Evolutionary conservation across 2,329 filamentous ascomycete species (phyloP).

Genomic region (Nemania sp.): DNA sequence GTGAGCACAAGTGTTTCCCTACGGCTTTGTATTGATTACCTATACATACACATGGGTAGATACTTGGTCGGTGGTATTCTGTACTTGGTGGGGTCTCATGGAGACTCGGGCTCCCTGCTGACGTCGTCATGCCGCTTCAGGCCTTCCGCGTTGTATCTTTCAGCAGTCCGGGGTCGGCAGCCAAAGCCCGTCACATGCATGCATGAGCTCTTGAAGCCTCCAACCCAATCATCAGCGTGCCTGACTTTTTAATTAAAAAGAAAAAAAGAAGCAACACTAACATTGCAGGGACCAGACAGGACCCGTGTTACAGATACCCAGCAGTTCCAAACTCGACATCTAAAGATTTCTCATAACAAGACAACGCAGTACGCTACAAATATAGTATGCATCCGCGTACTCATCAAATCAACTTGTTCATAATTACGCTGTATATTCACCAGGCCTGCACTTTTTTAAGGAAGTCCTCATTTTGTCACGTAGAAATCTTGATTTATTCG

Average conservation of each 20-base stretch:
- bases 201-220: not conserved
- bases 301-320: not conserved
- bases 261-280: not conserved
- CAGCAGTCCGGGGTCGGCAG: slow-evolving; percentile 18
- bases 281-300: not conserved
- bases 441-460: not conserved
- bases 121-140: slow-evolving; percentile 37
- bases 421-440: not conserved
- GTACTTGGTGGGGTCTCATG: slow-evolving; percentile 35
- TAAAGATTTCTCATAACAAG: too few species aligned
- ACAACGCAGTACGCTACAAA: too few species aligned
- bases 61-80: not conserved
- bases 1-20: not conserved
- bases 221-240: slow-evolving; percentile 23
- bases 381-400: too few species aligned
- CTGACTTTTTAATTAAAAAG: slow-evolving; percentile 2
- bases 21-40: not conserved
- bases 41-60: not conserved
- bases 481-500: slow-evolving; percentile 2
- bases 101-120: slow-evolving; percentile 28
- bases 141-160: slow-evolving; percentile 16
- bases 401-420: not conserved
- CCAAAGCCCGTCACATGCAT: slow-evolving; percentile 26
- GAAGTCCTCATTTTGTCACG: not conserved
- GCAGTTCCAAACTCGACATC: too few species aligned